Evolutionary conservation across 2,329 filamentous ascomycete genomes (phyloP), one percentile per base, ranked within the genome.

Genomic region (Myotisia sp.): DNA sequence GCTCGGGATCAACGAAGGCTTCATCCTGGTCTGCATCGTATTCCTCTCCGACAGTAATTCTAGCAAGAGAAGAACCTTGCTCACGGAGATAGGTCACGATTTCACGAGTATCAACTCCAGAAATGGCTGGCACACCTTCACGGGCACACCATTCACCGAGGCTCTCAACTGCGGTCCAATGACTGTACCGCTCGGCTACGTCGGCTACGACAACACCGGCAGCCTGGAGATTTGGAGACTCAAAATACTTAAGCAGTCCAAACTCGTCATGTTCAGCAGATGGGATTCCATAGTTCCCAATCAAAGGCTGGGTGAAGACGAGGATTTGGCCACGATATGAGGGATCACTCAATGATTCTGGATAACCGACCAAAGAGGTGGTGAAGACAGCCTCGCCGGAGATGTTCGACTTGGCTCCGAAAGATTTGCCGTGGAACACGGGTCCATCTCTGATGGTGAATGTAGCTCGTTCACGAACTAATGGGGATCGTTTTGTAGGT

Each of bases 21-120:
- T 95, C 90, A 50, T 95, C 90, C 65, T 98, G 84, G 51, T 95
- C 87, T 44, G 86, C 87, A 61, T 98, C 90, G 58, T 98, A 98
- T 65, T 94, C 86, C 54, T 95, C 90, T 48, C 90, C 90, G 50
- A 93, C 78, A 27, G 85, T 82, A 62, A 98, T 93, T 54, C 84
- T 76, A 49, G 87, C 90, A 34, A 98, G 75, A 37, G 87, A 95
- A 28, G 87, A 95, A 60, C 90, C 90, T 60, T 90, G 82, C 70
- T 98, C 90, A 56, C 90, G 84, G 49, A 98, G 74, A 55, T 84
- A 77, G 34, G 90, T 95, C 55, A 98, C 90, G 52, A 98, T 93
- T 44, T 78, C 87, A 59, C 90, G 84, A 33, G 90, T 98, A 55
- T 98, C 90, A 29, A 98, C 90, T 34, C 90, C 90, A 27, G 86